Percentiles rank a stretch among this genome's conserved stretches.
These are phyloP conservation scores for Melampsora larici-populina DNA, from an alignment of 1,284 basidiomycete species.

Conservation along the genomic window DNA sequence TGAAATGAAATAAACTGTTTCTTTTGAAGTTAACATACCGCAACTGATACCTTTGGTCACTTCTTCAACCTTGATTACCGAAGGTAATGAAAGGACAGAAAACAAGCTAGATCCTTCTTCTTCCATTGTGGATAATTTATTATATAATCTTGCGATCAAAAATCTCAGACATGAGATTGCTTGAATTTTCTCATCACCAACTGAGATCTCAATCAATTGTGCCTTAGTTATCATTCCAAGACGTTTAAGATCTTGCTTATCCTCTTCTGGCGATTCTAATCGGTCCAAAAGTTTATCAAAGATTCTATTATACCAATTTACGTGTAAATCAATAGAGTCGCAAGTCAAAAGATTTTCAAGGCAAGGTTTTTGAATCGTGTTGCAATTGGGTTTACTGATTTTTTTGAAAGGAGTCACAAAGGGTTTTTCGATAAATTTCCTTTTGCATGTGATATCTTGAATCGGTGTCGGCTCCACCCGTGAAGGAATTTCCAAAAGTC, in stretches of 20 bases:
- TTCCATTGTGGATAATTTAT: neutral
- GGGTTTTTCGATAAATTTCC: neutral
- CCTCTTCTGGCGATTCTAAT: neutral
- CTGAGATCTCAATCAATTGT: too few species aligned
- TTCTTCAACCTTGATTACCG: neutral
- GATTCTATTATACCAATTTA: neutral
- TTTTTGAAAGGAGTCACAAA: neutral
- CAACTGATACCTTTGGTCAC: neutral
- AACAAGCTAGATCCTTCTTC: neutral
- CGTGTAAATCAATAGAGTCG: neutral
- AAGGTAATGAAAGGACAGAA: neutral
- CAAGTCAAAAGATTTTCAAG: neutral
- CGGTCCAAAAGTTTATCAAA: neutral
- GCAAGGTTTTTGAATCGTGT: neutral
- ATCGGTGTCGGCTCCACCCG: neutral
- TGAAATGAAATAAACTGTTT: neutral
- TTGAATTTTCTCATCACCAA: neutral
- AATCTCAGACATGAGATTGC: neutral
- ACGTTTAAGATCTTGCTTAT: neutral
- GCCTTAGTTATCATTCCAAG: neutral
- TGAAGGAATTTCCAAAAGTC: too few species aligned
- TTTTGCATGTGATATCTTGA: neutral
- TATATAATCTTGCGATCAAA: neutral
- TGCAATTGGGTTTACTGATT: neutral
- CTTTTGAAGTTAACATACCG: neutral